Base-by-base conservation (phyloP, 148 eudicot genomes). In the Diospyros lotus region DNA sequence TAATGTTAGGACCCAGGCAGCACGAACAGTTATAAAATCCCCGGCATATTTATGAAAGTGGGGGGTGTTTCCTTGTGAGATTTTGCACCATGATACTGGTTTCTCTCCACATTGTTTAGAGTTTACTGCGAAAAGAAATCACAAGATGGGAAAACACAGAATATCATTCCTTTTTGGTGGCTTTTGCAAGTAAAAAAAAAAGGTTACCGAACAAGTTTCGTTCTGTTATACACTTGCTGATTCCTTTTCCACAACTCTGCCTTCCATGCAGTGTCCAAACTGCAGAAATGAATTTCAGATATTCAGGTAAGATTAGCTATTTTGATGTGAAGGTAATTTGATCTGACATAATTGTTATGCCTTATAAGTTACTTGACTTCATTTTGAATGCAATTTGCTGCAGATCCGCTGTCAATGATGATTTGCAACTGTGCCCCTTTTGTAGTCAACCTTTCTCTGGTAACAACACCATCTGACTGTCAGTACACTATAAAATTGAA, bases 391-490 rank as follows among this genome's bases (percentile, higher is more conserved):
- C 79, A 51, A 72, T 78, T 70, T 74, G 53, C 77, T 58, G 56
- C 90, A 94, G 98, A 82, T 94, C 97, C 67, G 64, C 84, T 64
- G 73, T 94, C 69, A 88, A 79, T 61, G 92, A 92, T 62, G 97
- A 92, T 39, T 51, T 84, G 73, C 93, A 89, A 75, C 77, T 87
- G 58, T 94, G 98, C 79, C 98, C 98, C 48, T 94, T 78, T 71
- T 94, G 98, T 79, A 78, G 76, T 83, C 96, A 92, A 75, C 97
- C 98, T 77, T 94, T 94, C 79, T 86, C 98, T 79, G 98, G 98
- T 94, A 79, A 73, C 13, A 58, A 68, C 28, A 9, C 56, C 70
- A 7, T 64, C 61, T 14, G 40, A 28, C 28, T 28, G 28, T 28
- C 28, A 28, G 28, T 28, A 28, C 28, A 28, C 28, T 28, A 28